phyloP scores from a whole-genome alignment of 2,329 filamentous ascomycete genomes.

The Trichoderma koningii region DNA sequence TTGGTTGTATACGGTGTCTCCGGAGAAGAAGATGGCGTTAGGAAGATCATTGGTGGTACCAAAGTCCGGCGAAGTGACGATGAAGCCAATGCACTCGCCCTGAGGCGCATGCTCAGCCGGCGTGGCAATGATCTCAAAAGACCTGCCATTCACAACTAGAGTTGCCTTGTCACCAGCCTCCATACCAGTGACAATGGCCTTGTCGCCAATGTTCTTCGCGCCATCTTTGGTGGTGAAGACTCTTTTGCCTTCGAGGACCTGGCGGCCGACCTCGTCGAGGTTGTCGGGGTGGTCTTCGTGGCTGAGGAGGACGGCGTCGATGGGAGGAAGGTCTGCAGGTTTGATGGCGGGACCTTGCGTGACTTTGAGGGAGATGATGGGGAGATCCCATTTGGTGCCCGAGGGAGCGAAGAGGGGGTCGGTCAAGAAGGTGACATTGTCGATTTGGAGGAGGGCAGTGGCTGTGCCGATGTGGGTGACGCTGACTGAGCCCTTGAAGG shows the following conservation, averaged over 20 bases:
- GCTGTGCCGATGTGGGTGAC: constrained; percentile 53
- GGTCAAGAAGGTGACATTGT: constrained; percentile 47
- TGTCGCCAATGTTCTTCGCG: constrained; percentile 46
- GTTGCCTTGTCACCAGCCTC: constrained; percentile 43
- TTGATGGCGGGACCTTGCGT: constrained; percentile 41
- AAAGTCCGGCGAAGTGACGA: constrained; percentile 43
- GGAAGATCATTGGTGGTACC: constrained; percentile 42
- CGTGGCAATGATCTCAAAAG: constrained; percentile 46
- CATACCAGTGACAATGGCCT: constrained; percentile 46
- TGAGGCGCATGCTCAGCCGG: constrained; percentile 48
- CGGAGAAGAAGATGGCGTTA: constrained; percentile 52
- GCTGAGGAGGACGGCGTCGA: constrained; percentile 52
- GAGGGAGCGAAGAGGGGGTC: constrained; percentile 50
- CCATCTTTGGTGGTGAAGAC: constrained; percentile 52
- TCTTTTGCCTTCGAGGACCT: constrained; percentile 47
- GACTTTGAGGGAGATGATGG: constrained; percentile 36
- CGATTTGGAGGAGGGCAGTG: constrained; percentile 49
- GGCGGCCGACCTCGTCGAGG: constrained; percentile 49
- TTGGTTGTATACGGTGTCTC: constrained; percentile 51
- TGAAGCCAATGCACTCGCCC: constrained; percentile 49
- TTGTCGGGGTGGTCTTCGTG: constrained; percentile 56
- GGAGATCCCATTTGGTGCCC: constrained; percentile 39
- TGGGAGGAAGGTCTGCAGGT: constrained; percentile 45
- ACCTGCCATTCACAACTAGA: constrained; percentile 37
- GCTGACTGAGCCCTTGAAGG: constrained; percentile 33